A percentile compares a stretch with the other conserved stretches of the same genome.
Conservation (phyloP, 1,284 basidiomycete genomes). For the Ceratorhiza oryzae-sativae region DNA sequence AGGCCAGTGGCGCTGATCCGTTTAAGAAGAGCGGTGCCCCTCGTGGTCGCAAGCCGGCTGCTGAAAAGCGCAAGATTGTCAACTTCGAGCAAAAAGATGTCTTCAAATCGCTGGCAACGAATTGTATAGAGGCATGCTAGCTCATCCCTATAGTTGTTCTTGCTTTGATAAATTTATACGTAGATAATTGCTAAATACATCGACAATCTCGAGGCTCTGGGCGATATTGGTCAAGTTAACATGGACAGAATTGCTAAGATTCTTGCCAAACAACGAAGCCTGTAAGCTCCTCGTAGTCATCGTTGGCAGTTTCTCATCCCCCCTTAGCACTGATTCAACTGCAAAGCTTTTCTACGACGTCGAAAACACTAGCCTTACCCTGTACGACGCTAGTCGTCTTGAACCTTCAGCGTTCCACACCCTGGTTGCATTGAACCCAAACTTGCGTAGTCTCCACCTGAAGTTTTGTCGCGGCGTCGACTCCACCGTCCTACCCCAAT, state of each 20-base stretch:
- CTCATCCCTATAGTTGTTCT: not conserved
- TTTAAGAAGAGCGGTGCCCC: conserved; percentile 77
- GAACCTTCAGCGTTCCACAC: conserved; percentile 69
- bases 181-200: conserved; percentile 88
- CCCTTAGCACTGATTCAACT: conserved; percentile 20
- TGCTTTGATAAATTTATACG: not conserved
- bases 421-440: conserved; percentile 80
- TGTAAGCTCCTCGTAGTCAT: conserved; percentile 57
- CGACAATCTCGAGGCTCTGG: conserved; percentile 88
- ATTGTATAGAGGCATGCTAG: conserved; percentile 75
- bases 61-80: conserved; percentile 68
- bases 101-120: conserved; percentile 71
- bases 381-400: conserved; percentile 92
- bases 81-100: conserved; percentile 72
- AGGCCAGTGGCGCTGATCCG: conserved; percentile 75
- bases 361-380: conserved; percentile 68
- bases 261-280: conserved; percentile 82
- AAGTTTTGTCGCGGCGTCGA: conserved; percentile 89
- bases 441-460: conserved; percentile 75
- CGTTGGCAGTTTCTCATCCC: not conserved
- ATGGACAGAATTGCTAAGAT: conserved; percentile 84
- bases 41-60: conserved; percentile 65
- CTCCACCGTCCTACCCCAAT: conserved; percentile 69
- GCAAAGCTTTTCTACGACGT: conserved; percentile 80
- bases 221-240: conserved; percentile 83